phyloP scores from a whole-genome alignment of 164 flowering plant genomes.

The Pachysandra terminalis region DNA sequence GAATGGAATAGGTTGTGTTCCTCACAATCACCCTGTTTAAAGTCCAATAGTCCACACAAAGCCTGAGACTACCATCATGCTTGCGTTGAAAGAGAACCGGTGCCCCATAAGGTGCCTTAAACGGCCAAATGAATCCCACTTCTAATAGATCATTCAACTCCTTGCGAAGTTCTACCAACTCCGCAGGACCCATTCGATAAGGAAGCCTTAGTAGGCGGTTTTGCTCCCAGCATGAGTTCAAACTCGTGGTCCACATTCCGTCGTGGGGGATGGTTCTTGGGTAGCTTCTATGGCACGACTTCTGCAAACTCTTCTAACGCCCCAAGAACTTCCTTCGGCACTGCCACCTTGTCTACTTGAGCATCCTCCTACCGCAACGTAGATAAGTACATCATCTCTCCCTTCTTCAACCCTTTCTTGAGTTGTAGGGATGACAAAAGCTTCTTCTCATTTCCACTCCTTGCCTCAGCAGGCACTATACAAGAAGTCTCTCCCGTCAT shows the following conservation, averaged over 20 bases:
- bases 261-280: not conserved
- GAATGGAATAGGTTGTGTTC: constrained; percentile 1
- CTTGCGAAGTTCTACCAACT: not conserved
- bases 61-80: not conserved
- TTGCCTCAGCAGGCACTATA: not conserved
- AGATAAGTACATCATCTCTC: not conserved
- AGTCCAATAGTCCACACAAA: not conserved
- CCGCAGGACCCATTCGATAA: not conserved
- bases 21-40: not conserved
- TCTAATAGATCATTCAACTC: not conserved
- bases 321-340: not conserved
- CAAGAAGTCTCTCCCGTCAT: not conserved
- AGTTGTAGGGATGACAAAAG: not conserved
- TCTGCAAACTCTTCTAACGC: not conserved
- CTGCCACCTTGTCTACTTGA: not conserved
- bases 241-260: not conserved
- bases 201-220: not conserved
- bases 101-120: not conserved
- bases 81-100: not conserved
- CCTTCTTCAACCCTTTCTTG: not conserved
- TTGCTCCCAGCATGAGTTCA: not conserved
- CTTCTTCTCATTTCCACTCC: not conserved
- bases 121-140: not conserved
- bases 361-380: not conserved
- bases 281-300: not conserved